Base-by-base conservation (phyloP, 805 yeast species). In the Jamesozyma gamospora region DNA sequence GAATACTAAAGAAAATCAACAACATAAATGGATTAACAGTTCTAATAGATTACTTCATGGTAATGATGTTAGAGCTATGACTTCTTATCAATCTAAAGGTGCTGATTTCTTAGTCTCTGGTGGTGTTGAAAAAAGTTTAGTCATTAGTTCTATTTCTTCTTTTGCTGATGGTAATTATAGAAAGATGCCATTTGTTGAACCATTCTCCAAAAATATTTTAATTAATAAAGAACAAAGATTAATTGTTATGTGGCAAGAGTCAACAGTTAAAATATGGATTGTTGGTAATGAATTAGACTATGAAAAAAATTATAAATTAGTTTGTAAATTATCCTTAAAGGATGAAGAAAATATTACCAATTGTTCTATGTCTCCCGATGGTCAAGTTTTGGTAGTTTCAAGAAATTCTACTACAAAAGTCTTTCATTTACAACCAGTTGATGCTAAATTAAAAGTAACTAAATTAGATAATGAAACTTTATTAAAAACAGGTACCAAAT, bases 41-140 rank as follows among this genome's bases (percentile, higher is more conserved):
- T 72, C 78, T 39, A 84, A 79, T 59, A 72, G 95, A 53, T 69
- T 90, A 39, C 69, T 87, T 45, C 97, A 92, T 59, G 75, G 92
- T 30, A 82, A 74, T 56, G 97, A 88, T 60, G 76, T 88, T 29
- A 77, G 96, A 54, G 67, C 92, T 1, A 73, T 88, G 72, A 63
- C 79, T 1, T 65, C 79, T 4, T 82, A 69, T 50, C 88, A 83
- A 57, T 67, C 90, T 29, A 78, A 73, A 50, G 78, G 77, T 33
- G 68, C 76, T 37, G 78, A 77, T 52, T 70, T 81, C 43, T 66
- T 90, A 39, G 77, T 82, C 2, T 79, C 88, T 48, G 95, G 92
- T 35, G 95, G 95, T 51, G 84, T 81, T 16, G 95, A 84, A 53
- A 72, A 80, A 55, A 68, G 76, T 16, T 62, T 85, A 37, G 74